A percentile compares a stretch with the other conserved stretches of the same genome.
These are phyloP conservation scores for Nitzschia inconspicua DNA, from an alignment of 108 stramenopile genomes.

Conservation along the genomic window DNA sequence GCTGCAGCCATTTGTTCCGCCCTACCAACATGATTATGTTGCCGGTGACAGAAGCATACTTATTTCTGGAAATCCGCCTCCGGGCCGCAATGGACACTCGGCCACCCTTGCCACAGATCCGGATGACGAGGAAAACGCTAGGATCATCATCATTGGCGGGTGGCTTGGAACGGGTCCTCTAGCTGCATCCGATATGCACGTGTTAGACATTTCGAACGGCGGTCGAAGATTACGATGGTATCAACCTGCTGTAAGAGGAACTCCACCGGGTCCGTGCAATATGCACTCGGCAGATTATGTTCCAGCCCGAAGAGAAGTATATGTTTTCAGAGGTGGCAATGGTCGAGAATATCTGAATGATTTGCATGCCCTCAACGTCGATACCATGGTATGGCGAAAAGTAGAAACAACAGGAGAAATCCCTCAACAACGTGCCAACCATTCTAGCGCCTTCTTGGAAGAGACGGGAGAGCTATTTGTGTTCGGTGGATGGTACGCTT, in stretches of 20 bases:
- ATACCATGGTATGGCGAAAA: constrained; percentile 71
- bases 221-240: constrained; percentile 45
- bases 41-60: constrained; percentile 21
- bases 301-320: constrained; percentile 54
- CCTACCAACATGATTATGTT: not conserved
- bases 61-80: constrained; percentile 65
- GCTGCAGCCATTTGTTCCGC: not conserved
- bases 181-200: constrained; percentile 85
- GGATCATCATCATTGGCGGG: constrained; percentile 92
- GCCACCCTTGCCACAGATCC: constrained; percentile 80
- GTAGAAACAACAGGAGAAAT: constrained; percentile 68
- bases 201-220: constrained; percentile 61
- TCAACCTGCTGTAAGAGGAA: constrained; percentile 54
- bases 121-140: constrained; percentile 39
- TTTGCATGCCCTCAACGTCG: constrained; percentile 78
- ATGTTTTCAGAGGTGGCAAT: constrained; percentile 92
- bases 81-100: constrained; percentile 92
- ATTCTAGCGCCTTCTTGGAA: constrained; percentile 79
- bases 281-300: constrained; percentile 95
- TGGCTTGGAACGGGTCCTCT: constrained; percentile 89
- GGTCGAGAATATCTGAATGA: constrained; percentile 83
- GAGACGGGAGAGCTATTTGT: constrained; percentile 82
- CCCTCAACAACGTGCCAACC: constrained; percentile 89
- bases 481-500: constrained; percentile 93
- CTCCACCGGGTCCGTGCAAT: constrained; percentile 92